phyloP scores from a whole-genome alignment of 139 green algal genomes.

The Tetraselmis chui region DNA sequence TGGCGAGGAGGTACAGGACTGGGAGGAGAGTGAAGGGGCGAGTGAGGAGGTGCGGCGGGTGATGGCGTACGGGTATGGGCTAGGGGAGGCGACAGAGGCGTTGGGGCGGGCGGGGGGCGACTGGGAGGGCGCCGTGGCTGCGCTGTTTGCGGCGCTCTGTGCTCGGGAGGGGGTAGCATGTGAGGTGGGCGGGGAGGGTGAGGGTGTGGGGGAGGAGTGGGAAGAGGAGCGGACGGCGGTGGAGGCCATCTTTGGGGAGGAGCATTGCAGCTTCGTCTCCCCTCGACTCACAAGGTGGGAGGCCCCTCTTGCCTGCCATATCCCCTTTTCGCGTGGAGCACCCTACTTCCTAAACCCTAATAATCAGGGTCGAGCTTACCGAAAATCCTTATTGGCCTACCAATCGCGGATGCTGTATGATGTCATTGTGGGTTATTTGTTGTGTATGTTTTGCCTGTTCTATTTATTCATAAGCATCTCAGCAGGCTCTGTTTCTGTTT shows the following conservation, averaged over 20 bases:
- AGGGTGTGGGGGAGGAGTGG: constrained; percentile 34
- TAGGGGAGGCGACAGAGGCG: constrained; percentile 20
- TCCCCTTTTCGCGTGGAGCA: too few relatives aligned
- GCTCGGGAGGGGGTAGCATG: constrained; percentile 8
- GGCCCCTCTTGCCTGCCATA: too few relatives aligned
- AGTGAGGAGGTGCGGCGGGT: constrained; percentile 8
- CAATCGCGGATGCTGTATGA: too few relatives aligned
- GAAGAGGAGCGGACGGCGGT: constrained; percentile 63
- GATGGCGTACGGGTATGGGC: constrained; percentile 37
- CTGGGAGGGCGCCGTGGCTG: constrained; percentile 28
- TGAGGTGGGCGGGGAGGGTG: too few relatives aligned
- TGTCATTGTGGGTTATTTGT: too few relatives aligned
- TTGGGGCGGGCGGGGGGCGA: constrained; percentile 30
- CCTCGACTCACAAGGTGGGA: not conserved
- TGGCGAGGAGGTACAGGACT: not conserved
- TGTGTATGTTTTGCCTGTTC: too few relatives aligned
- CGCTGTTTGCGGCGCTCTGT: constrained; percentile 31
- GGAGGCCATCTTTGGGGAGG: constrained; percentile 59
- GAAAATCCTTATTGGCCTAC: too few relatives aligned
- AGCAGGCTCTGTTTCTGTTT: too few relatives aligned
- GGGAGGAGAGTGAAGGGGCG: not conserved
- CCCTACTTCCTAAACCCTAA: too few relatives aligned
- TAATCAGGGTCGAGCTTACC: too few relatives aligned
- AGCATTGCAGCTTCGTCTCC: not conserved
- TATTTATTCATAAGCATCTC: too few relatives aligned